phyloP scores from a whole-genome alignment of 2,329 filamentous ascomycete species.

The Verticillium nubilum region DNA sequence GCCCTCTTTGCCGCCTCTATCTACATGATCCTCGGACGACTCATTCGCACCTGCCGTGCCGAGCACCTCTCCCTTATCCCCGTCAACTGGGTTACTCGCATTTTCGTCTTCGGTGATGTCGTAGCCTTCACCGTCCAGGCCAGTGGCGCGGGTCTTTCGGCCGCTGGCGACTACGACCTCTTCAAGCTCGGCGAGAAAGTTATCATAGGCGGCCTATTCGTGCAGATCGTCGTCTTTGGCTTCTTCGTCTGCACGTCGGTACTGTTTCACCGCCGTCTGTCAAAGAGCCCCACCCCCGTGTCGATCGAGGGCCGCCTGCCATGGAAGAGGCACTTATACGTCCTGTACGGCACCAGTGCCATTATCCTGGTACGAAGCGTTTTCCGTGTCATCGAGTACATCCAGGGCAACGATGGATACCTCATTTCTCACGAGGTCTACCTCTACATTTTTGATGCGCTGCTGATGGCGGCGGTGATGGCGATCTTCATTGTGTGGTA shows the following conservation, averaged over 20 bases:
- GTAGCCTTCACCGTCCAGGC: slow-evolving; percentile 37
- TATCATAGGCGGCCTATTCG: slow-evolving; percentile 48
- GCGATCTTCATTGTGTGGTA: slow-evolving; percentile 8
- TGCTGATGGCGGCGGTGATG: slow-evolving; percentile 20
- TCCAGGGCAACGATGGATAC: slow-evolving; percentile 33
- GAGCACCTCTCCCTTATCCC: slow-evolving; percentile 13
- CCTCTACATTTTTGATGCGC: slow-evolving; percentile 29
- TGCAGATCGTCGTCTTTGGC: slow-evolving; percentile 55
- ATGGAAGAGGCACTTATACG: slow-evolving; percentile 18
- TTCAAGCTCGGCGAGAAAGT: slow-evolving; percentile 39
- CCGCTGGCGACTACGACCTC: slow-evolving; percentile 21
- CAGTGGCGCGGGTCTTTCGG: slow-evolving; percentile 25
- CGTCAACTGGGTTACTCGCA: slow-evolving; percentile 32
- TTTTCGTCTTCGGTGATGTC: slow-evolving; percentile 41
- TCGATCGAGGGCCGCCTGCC: slow-evolving; percentile 34
- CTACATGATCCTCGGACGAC: slow-evolving; percentile 41
- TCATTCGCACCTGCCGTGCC: slow-evolving; percentile 21
- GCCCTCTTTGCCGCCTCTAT: slow-evolving; percentile 43
- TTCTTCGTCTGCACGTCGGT: slow-evolving; percentile 45
- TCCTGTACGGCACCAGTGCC: slow-evolving; percentile 34
- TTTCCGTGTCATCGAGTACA: slow-evolving; percentile 43
- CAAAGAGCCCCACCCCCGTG: slow-evolving; percentile 15
- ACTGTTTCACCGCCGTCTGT: slow-evolving; percentile 42
- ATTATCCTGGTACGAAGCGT: slow-evolving; percentile 43
- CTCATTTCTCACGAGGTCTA: slow-evolving; percentile 38